These are phyloP conservation scores for Diospyros kaki DNA, from an alignment of 148 eudicot species.

Conservation along the genomic window DNA sequence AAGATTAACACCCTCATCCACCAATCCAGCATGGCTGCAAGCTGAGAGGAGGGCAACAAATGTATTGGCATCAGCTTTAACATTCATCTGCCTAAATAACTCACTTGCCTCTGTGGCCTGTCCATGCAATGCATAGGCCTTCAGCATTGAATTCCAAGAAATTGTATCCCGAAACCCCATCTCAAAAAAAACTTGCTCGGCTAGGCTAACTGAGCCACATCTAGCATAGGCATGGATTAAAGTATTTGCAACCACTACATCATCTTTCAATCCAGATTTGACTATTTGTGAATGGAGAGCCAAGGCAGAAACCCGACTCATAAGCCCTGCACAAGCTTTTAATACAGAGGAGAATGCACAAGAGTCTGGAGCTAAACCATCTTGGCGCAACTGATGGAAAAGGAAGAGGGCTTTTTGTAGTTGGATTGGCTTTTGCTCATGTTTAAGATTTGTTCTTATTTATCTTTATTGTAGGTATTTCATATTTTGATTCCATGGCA, in stretches of 20 bases:
- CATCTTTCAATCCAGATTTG: conserved; percentile 28
- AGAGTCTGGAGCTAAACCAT: conserved; percentile 33
- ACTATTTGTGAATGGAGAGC: conserved; percentile 36
- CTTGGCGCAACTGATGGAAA: conserved; percentile 30
- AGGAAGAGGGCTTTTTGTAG: conserved; percentile 28
- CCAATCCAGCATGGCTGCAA: conserved; percentile 59
- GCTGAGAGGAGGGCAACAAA: conserved; percentile 56
- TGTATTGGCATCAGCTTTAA: conserved; percentile 42
- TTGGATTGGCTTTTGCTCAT: no score
- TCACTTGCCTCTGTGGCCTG: conserved; percentile 31
- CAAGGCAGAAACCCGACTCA: conserved; percentile 33
- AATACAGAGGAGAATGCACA: conserved; percentile 29
- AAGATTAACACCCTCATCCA: conserved; percentile 39
- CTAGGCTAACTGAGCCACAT: conserved; percentile 33
- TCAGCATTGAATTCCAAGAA: conserved; percentile 58
- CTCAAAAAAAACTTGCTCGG: conserved; percentile 40
- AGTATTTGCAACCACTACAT: conserved; percentile 36
- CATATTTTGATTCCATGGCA: no score
- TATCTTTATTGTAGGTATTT: no score
- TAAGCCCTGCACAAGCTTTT: conserved; percentile 52
- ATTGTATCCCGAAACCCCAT: conserved; percentile 32
- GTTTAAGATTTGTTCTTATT: no score
- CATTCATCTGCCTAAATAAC: conserved; percentile 35
- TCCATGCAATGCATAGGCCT: conserved; percentile 53
- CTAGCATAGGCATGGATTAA: conserved; percentile 52